Conservation (phyloP, 192 early-diverging fungal species). For the Coemansia sp. region DNA sequence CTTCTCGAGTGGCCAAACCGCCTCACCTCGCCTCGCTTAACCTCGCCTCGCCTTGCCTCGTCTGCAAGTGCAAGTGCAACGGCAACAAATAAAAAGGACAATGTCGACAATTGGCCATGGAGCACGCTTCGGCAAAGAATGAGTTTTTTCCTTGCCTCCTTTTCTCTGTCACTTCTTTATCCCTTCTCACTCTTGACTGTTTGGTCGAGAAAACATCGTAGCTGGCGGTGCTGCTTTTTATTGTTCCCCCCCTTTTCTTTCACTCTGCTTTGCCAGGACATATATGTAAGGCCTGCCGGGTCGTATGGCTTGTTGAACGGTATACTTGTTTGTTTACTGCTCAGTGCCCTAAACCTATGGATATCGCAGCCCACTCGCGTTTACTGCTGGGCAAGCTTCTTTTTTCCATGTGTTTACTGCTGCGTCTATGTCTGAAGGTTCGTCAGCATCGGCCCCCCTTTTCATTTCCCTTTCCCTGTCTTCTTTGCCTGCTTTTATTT, state of each 20-base stretch:
- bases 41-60: background rate
- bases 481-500: background rate
- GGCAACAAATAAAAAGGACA: background rate
- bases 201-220: too few species aligned
- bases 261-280: background rate
- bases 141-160: background rate
- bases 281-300: background rate
- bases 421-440: background rate
- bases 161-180: background rate
- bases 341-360: conserved; percentile 6
- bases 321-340: background rate
- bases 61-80: background rate
- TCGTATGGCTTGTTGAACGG: background rate
- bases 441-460: background rate
- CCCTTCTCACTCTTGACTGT: background rate
- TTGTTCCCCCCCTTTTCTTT: background rate
- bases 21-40: too few species aligned
- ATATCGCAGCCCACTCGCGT: background rate
- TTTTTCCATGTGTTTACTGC: background rate
- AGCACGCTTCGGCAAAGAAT: background rate
- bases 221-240: background rate
- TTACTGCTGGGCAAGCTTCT: background rate
- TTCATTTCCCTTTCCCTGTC: background rate
- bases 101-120: background rate
- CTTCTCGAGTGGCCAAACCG: background rate